These are phyloP conservation scores for Flaveria trinervia DNA, from an alignment of 129 eudicot genomes.

Conservation along the genomic window DNA sequence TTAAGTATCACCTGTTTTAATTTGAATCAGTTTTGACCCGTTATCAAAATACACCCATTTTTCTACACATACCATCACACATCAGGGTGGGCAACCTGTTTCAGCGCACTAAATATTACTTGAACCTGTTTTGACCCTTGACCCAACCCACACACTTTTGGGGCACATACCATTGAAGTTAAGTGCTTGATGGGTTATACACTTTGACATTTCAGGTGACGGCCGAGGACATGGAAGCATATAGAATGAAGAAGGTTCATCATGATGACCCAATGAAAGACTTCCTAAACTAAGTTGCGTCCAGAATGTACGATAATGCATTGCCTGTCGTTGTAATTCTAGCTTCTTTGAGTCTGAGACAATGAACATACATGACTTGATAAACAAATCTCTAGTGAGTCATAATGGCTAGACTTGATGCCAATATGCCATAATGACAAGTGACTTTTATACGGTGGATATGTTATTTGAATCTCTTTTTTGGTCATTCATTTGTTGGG, in stretches of 20 bases:
- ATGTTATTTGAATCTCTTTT: background rate
- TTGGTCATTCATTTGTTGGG: no score
- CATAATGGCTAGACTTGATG: background rate
- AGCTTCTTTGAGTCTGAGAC: background rate
- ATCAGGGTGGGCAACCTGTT: background rate
- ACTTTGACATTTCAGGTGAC: slow-evolving; percentile 45
- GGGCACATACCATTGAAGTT: background rate
- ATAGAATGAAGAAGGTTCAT: slow-evolving; percentile 68
- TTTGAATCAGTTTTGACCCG: background rate
- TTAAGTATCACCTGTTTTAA: background rate
- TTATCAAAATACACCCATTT: background rate
- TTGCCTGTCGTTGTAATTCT: background rate
- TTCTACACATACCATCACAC: background rate
- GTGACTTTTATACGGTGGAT: background rate
- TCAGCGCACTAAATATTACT: background rate
- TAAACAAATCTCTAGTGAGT: background rate
- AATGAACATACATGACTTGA: background rate
- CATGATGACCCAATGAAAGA: slow-evolving; percentile 86
- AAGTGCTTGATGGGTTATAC: background rate
- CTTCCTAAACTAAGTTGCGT: slow-evolving; percentile 39
- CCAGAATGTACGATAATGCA: background rate
- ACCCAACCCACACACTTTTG: background rate
- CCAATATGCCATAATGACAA: background rate
- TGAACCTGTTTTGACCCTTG: background rate
- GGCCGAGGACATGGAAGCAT: slow-evolving; percentile 83